Evolutionary conservation across 1,139 yeast species (phyloP), one percentile per base, ranked within the genome.

Genomic region (Geotrichum reessii): DNA sequence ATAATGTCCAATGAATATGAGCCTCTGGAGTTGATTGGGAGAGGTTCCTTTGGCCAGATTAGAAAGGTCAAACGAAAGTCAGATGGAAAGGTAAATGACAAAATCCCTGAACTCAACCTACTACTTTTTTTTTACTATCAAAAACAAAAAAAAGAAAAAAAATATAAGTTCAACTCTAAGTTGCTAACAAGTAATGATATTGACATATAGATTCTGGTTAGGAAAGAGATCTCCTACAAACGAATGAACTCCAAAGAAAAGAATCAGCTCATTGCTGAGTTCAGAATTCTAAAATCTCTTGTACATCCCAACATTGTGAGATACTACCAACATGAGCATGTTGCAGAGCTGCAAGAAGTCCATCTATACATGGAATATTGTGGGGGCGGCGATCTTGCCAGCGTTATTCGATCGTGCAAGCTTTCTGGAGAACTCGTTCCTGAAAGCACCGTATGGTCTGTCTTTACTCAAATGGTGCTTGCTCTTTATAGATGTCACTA

Each of bases 351-450:
- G 53, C 91, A 88, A 66, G 78, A 83, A 63, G 85, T 93, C 19
- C 92, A 90, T 68, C 80, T 93, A 25, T 93, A 93, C 72, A 93
- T 93, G 98, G 99, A 93, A 69, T 93, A 87, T 71, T 93, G 99
- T 70, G 95, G 92, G 56, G 96, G 96, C 2, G 99, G 99, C 1
- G 99, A 93, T 70, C 74, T 93, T 60, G 87, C 95, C 0, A 83
- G 83, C 59, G 77, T 90, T 57, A 89, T 93, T 51, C 78, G 84
- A 49, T 81, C 81, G 56, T 87, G 87, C 71, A 85, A 84, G 62
- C 82, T 80, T 58, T 81, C 82, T 51, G 78, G 67, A 47, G 68
- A 86, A 62, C 79, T 80, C 56, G 85, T 91, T 1, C 96, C 97
- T 0, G 99, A 93, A 69, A 87, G 87, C 60, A 80, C 89, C 56